Evolutionary conservation across 2,329 filamentous ascomycete species (phyloP), one percentile per base, ranked within the genome.

Genomic region (Alternaria viburni): DNA sequence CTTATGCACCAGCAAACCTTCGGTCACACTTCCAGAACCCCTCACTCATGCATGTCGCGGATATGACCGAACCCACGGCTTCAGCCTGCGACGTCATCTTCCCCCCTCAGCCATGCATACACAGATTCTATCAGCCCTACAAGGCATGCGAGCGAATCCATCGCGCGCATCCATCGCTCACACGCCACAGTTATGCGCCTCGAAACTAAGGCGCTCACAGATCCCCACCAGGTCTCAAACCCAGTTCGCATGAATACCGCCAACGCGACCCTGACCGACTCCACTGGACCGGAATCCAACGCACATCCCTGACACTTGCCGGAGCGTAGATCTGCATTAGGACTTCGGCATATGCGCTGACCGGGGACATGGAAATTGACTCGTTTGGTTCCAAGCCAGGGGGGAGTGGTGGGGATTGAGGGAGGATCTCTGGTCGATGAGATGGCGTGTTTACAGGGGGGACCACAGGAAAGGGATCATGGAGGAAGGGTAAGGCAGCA

Each of bases 91-190:
- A 58, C 49, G 57, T 54, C 54, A 57, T 54, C 12, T 26, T 41
- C 45, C 36, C 32, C 32, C 32, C 45, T 32, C 52, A 61, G 43
- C n/a, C 56, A 43, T 54, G 36, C 55, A 59, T 62, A 36, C 50
- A 56, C 10, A 19, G 26, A 54, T 59, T 59, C 44, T 59, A 60
- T 63, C 61, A 63, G 61, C 61, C 61, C 52, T 63, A 63, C 61
- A 55, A 55, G 54, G 54, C 59, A 41, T 58, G 50, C 15, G 19
- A 47, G 50, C 17, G 19, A 47, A 19, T 61, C 54, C 59, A 57
- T 61, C 54, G 54, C 50, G 52, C 59, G 45, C 59, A 46, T 57
- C 36, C 30, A 57, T 54, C 25, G 56, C 30, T 49, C 19, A n/a
- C 21, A 41, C 51, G 54, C 41, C 47, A 59, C 55, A 51, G 26